Base-by-base conservation (phyloP, 768 basidiomycete genomes). In the Tubosaeta sp. region DNA sequence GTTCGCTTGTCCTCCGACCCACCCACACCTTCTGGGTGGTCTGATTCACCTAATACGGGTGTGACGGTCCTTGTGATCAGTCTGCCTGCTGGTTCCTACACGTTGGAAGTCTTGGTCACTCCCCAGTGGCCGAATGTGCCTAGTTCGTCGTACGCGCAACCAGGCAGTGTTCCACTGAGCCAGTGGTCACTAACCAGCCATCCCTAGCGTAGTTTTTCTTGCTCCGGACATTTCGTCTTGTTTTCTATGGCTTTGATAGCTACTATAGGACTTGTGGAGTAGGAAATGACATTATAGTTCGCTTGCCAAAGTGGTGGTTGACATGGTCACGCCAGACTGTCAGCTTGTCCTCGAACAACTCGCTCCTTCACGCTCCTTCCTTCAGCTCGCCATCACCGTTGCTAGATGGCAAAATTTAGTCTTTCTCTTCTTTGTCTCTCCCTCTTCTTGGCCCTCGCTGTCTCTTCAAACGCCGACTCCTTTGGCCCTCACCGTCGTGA, bases 111-210 rank as follows among this genome's bases (percentile, higher is more conserved):
- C 47, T 67, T 98, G 65, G 88, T 98, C 74, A 93, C 82, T 69
- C 97, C 95, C n/a, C 89, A 95, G 63, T 97, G 94, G 93, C 69
- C 75, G 35, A 84, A 81, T 27, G 79, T 87, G 75, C 73, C 80
- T 32, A 62, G 81, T 43, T 75, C 74, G 86, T 82, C 69, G 79
- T 86, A 68, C 42, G 65, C 46, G 55, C 85, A 82, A 12, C 94
- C 94, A 0, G 71, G 76, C 9, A 75, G 75, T 34, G 93, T 98
- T 16, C 62, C 83, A 2, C 68, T 98, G 50, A 80, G 76, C 55
- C 71, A 70, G 57, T 97, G 95, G 95, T 76, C 79, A 33, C 67
- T 91, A 56, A 85, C 78, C 29, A 93, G 90, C 65, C 92, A 95
- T 69, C 64, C 69, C 0, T 69, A 69, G 53, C 48, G 43, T 43